Conservation (phyloP, 2,329 filamentous ascomycete species). For the Cladophialophora chaetospira region DNA sequence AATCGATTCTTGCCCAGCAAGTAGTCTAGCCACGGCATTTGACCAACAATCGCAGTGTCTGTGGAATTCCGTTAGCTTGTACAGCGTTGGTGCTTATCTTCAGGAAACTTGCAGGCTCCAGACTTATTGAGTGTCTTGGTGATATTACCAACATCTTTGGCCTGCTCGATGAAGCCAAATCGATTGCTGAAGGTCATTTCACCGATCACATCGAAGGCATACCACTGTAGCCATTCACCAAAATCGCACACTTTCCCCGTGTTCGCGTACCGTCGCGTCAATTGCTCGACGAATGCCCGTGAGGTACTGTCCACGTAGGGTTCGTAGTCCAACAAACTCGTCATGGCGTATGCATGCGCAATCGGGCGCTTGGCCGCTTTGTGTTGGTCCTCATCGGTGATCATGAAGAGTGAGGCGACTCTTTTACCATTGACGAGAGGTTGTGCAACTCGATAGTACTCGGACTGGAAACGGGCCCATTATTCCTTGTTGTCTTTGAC, state of each 20-base stretch:
- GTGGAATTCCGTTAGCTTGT: too few relatives aligned
- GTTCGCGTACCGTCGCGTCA: constrained; percentile 55
- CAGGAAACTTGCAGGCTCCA: too few relatives aligned
- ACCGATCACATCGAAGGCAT: constrained; percentile 39
- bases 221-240: constrained; percentile 43
- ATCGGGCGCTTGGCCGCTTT: constrained; percentile 72
- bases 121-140: constrained; percentile 39
- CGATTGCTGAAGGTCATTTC: constrained; percentile 39
- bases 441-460: constrained; percentile 16
- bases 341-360: constrained; percentile 64
- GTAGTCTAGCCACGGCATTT: constrained; percentile 30
- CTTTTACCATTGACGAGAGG: constrained; percentile 57
- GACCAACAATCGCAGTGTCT: constrained; percentile 22
- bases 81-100: too few relatives aligned
- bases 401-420: constrained; percentile 75
- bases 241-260: constrained; percentile 35
- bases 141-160: constrained; percentile 38
- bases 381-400: constrained; percentile 71
- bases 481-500: not conserved
- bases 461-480: constrained; percentile 4
- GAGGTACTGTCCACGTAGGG: constrained; percentile 76
- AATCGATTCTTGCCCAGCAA: constrained; percentile 29
- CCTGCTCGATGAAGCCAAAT: constrained; percentile 42
- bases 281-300: constrained; percentile 67
- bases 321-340: constrained; percentile 48